Conservation (phyloP, 768 basidiomycete species). For the Phaffia tasmanica region DNA sequence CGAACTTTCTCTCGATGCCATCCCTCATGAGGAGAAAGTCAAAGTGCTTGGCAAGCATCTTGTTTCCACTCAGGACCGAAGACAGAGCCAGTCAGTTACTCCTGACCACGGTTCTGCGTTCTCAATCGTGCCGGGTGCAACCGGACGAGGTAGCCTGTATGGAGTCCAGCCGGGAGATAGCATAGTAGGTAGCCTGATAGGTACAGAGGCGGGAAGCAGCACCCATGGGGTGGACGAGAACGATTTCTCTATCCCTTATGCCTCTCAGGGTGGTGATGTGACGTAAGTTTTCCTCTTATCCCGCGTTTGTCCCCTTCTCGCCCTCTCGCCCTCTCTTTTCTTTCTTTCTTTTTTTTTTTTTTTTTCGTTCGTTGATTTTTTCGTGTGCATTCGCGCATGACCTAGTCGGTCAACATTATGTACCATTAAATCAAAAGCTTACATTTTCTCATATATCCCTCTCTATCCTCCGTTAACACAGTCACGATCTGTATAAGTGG, state of each 20-base stretch:
- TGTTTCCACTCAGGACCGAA: conserved; percentile 19
- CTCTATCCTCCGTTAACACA: conserved; percentile 17
- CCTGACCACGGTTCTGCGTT: background rate
- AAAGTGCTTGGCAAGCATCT: conserved; percentile 21
- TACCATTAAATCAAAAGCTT: background rate
- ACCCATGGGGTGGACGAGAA: conserved; percentile 43
- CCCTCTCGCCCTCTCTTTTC: background rate
- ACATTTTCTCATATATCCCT: background rate
- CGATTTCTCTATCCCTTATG: conserved; percentile 74
- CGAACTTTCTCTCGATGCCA: conserved; percentile 3
- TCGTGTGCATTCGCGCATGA: background rate
- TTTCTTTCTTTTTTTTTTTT: background rate
- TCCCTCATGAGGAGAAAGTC: conserved; percentile 20
- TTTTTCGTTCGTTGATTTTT: background rate
- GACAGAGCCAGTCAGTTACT: conserved; percentile 2
- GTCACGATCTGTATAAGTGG: conserved; percentile 91
- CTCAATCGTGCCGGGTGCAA: conserved; percentile 7
- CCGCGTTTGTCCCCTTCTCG: conserved; percentile 12
- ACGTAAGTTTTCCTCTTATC: conserved; percentile 53
- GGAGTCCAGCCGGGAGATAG: conserved; percentile 13
- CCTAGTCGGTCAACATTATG: no score
- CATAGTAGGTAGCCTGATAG: background rate
- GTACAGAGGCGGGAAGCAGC: background rate
- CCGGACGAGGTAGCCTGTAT: conserved; percentile 12
- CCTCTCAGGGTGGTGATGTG: conserved; percentile 77